phyloP scores from a whole-genome alignment of 2,329 filamentous ascomycete genomes.

The Diaporthe amygdali region DNA sequence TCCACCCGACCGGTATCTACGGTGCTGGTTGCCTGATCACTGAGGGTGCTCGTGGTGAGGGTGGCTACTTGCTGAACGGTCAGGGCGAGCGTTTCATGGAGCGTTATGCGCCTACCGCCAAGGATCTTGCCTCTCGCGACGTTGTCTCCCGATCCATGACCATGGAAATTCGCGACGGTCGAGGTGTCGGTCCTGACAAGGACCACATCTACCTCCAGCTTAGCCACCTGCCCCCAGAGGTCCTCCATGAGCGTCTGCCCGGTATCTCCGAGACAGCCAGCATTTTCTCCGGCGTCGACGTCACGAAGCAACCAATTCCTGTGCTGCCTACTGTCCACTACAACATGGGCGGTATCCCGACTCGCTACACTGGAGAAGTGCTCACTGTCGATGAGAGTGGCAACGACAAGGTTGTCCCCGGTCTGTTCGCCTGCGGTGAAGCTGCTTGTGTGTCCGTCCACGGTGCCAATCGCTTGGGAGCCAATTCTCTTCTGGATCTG shows the following conservation, averaged over 20 bases:
- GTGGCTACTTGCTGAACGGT: constrained; percentile 95
- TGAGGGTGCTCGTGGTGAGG: constrained; percentile 96
- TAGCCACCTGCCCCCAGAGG: constrained; percentile 88
- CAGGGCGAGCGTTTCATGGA: constrained; percentile 99
- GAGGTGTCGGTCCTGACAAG: constrained; percentile 95
- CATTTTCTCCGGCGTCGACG: constrained; percentile 97
- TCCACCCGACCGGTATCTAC: constrained; percentile 99
- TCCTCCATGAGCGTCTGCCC: constrained; percentile 94
- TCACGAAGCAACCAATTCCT: constrained; percentile 95
- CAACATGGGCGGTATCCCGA: constrained; percentile 99
- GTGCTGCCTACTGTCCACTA: constrained; percentile 98
- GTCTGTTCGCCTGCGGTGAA: constrained; percentile 95
- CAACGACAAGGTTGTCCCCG: constrained; percentile 91
- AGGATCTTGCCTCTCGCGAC: constrained; percentile 95
- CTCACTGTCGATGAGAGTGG: constrained; percentile 85
- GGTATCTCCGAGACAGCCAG: constrained; percentile 98
- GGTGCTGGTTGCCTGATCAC: constrained; percentile 98
- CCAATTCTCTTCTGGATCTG: constrained; percentile 97
- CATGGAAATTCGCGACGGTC: constrained; percentile 95
- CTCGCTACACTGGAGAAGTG: constrained; percentile 96
- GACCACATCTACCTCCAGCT: constrained; percentile 99
- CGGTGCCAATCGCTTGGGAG: constrained; percentile 95
- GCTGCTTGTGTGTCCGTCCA: constrained; percentile 97
- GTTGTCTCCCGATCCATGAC: constrained; percentile 98
- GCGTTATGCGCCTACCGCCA: constrained; percentile 94